Conservation (phyloP, 2,329 filamentous ascomycete genomes). For the Fusarium robinianum region DNA sequence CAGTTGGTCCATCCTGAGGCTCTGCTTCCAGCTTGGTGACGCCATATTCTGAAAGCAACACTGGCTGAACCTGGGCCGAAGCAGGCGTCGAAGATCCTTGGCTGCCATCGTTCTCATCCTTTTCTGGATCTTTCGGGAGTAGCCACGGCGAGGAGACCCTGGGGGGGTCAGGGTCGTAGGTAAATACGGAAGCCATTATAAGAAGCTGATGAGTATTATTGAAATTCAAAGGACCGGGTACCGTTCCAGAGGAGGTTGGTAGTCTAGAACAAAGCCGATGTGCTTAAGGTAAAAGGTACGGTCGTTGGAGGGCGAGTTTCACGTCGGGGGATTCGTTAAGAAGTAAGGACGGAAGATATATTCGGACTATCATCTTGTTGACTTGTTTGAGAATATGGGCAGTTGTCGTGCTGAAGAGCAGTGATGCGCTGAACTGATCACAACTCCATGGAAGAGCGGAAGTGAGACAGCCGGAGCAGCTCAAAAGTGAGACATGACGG, state of each 20-base stretch:
- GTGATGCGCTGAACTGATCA: constrained; percentile 28
- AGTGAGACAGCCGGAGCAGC: constrained; percentile 24
- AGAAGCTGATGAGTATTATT: neutral
- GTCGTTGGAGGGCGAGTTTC: neutral
- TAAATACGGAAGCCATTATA: constrained; percentile 91
- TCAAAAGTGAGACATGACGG: constrained; percentile 32
- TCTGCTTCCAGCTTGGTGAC: constrained; percentile 84
- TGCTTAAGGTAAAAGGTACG: too few species aligned
- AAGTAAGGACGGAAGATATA: constrained; percentile 21
- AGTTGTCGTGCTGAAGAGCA: constrained; percentile 10
- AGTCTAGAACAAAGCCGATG: too few species aligned
- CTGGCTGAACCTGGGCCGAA: constrained; percentile 39
- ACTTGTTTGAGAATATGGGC: constrained; percentile 9
- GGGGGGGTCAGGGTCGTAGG: constrained; percentile 86
- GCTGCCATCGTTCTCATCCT: constrained; percentile 40
- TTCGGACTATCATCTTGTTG: constrained; percentile 36
- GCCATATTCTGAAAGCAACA: constrained; percentile 62
- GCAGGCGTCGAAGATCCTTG: constrained; percentile 23
- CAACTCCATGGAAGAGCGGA: constrained; percentile 19
- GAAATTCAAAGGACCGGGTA: neutral
- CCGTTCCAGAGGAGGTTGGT: too few species aligned
- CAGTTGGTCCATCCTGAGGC: constrained; percentile 90
- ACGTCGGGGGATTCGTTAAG: constrained; percentile 14
- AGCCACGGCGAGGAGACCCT: constrained; percentile 91
- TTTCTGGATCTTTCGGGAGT: constrained; percentile 54